Evolutionary conservation across 2,329 filamentous ascomycete species (phyloP).

Genomic region (Dactylellina cionopaga): DNA sequence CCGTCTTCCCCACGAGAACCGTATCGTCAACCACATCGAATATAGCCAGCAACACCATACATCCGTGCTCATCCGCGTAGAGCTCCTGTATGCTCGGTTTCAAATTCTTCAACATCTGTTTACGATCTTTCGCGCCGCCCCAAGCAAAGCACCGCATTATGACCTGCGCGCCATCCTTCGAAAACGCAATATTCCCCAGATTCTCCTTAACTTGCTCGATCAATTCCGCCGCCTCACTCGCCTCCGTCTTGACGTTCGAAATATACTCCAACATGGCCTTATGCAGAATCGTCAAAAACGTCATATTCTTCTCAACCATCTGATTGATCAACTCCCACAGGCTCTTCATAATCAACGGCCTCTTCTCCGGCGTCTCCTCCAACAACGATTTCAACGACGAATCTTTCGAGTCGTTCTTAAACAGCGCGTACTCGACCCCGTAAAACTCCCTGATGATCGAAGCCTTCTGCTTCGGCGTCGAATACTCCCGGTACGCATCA

Average conservation of each 20-base stretch:
- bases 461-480: slow-evolving; percentile 85
- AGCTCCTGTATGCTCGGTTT: slow-evolving; percentile 88
- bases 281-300: slow-evolving; percentile 96
- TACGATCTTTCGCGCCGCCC: slow-evolving; percentile 90
- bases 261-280: slow-evolving; percentile 99
- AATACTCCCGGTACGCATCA: slow-evolving; percentile 90
- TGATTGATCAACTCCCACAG: slow-evolving; percentile 88
- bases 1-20: slow-evolving; percentile 82
- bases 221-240: slow-evolving; percentile 85
- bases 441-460: slow-evolving; percentile 93
- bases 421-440: slow-evolving; percentile 88
- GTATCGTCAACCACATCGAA: slow-evolving; percentile 96
- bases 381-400: slow-evolving; percentile 80
- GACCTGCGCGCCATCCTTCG: slow-evolving; percentile 83
- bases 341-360: slow-evolving; percentile 84
- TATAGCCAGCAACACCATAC: slow-evolving; percentile 82
- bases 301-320: slow-evolving; percentile 94
- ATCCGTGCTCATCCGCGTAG: slow-evolving; percentile 80
- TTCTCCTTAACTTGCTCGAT: slow-evolving; percentile 91
- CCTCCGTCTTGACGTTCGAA: slow-evolving; percentile 78
- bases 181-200: slow-evolving; percentile 93
- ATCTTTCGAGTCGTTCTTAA: slow-evolving; percentile 68
- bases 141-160: slow-evolving; percentile 84
- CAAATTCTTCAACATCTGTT: slow-evolving; percentile 85
- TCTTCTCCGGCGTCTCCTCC: slow-evolving; percentile 81